Percentiles rank a stretch among this genome's conserved stretches.
phyloP scores from a whole-genome alignment of 148 eudicot species.

The Vaccinium macrocarpon region DNA sequence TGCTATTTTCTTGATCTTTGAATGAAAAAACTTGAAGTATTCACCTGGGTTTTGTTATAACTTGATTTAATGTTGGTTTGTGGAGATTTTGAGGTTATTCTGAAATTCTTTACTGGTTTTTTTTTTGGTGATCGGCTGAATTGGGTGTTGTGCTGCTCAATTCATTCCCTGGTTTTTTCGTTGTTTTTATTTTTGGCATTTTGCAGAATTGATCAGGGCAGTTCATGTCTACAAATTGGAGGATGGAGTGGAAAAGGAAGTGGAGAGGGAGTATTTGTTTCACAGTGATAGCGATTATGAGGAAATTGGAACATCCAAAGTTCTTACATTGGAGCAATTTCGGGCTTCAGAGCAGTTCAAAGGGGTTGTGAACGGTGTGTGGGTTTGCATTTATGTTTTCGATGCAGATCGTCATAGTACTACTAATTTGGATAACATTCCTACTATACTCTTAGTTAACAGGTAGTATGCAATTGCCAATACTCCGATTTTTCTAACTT shows the following conservation, averaged over 20 bases:
- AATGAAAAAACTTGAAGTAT: neutral
- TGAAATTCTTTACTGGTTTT: too few relatives aligned
- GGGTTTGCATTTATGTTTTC: constrained; percentile 31
- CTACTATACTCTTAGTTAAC: constrained; percentile 17
- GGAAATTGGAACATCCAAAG: constrained; percentile 18
- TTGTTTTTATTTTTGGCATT: neutral
- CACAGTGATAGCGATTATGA: constrained; percentile 20
- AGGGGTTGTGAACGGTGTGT: constrained; percentile 30
- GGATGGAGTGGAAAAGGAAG: constrained; percentile 13
- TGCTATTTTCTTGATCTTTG: neutral
- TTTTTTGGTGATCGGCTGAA: too few relatives aligned
- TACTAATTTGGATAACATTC: constrained; percentile 16
- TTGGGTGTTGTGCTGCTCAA: too few relatives aligned
- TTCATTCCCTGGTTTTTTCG: neutral
- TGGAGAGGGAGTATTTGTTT: constrained; percentile 32
- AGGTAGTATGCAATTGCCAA: neutral
- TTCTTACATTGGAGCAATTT: constrained; percentile 28
- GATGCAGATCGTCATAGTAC: constrained; percentile 1
- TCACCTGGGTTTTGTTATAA: neutral
- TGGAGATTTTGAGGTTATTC: too few relatives aligned
- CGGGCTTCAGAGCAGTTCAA: constrained; percentile 1
- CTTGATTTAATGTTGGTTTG: neutral
- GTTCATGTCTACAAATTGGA: constrained; percentile 26
- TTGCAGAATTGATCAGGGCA: constrained; percentile 29
- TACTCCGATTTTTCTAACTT: neutral